Conservation (phyloP, 2,329 filamentous ascomycete genomes). For the Diplodia intermedia region DNA sequence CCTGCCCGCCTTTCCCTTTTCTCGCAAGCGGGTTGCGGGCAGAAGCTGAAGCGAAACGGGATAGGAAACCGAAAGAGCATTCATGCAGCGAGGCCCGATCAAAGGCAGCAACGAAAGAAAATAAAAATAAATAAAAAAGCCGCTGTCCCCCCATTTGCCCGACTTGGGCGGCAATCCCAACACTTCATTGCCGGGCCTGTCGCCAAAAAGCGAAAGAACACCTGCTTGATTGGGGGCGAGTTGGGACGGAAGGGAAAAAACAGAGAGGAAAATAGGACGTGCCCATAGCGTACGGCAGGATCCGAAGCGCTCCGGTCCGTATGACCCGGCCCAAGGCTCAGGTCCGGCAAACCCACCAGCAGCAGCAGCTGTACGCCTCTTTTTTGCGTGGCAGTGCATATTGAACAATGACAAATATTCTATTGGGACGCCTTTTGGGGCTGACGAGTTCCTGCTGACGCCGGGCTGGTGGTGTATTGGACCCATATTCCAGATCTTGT, state of each 20-base stretch:
- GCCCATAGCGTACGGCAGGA: constrained; percentile 13
- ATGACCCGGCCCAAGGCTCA: not conserved
- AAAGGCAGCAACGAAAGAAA: not conserved
- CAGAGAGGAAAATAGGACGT: constrained; percentile 4
- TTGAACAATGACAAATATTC: not conserved
- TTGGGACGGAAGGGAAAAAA: not conserved
- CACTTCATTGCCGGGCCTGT: not conserved
- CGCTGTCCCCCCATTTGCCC: no score
- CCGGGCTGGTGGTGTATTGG: not conserved
- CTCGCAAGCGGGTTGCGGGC: no score
- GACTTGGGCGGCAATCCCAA: not conserved
- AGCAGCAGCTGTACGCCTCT: not conserved
- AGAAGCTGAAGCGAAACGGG: no score
- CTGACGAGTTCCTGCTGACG: not conserved
- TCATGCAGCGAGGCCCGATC: not conserved
- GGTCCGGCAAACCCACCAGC: not conserved
- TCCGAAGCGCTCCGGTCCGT: constrained; percentile 18
- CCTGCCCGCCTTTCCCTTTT: no score
- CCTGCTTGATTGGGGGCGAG: not conserved
- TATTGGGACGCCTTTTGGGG: not conserved
- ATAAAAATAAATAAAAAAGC: not conserved
- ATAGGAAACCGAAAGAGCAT: no score
- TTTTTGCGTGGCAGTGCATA: not conserved
- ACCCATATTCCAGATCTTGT: not conserved
- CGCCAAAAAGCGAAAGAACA: not conserved